Conservation (phyloP, 805 yeast genomes). For the Cyberlindnera japonica region DNA sequence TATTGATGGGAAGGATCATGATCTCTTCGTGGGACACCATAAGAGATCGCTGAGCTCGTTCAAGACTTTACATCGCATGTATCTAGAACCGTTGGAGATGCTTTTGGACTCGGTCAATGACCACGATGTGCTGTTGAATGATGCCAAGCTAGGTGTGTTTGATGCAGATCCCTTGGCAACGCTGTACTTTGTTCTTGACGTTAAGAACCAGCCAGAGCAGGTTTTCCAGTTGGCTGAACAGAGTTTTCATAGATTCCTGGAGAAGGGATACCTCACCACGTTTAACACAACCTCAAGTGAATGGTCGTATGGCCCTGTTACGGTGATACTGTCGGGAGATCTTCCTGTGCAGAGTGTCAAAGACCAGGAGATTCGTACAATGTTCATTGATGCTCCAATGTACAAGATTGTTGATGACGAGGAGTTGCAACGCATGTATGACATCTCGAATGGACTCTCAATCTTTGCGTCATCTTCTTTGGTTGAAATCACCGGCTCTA, state of each 20-base stretch:
- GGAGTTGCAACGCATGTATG: constrained; percentile 1
- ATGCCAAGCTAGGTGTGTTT: constrained; percentile 20
- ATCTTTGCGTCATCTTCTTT: constrained; percentile 44
- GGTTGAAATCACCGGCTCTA: constrained; percentile 17
- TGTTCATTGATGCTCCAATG: constrained; percentile 42
- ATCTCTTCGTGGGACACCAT: constrained; percentile 63
- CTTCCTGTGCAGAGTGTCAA: constrained; percentile 43
- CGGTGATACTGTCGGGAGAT: constrained; percentile 65
- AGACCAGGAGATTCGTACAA: constrained; percentile 7
- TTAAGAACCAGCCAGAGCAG: constrained; percentile 46
- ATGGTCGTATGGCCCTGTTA: constrained; percentile 49
- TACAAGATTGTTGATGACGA: constrained; percentile 7
- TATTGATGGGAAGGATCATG: constrained; percentile 21
- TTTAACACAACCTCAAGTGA: constrained; percentile 36
- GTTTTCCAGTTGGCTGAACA: constrained; percentile 45
- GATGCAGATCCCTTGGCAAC: constrained; percentile 44
- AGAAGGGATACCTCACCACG: constrained; percentile 47
- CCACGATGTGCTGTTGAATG: constrained; percentile 14
- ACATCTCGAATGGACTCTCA: constrained; percentile 24
- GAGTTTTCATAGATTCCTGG: constrained; percentile 45
- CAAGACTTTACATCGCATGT: constrained; percentile 46
- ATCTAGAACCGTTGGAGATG: constrained; percentile 48
- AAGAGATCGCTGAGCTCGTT: constrained; percentile 39
- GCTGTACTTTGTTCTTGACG: constrained; percentile 59
- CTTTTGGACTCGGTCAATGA: constrained; percentile 43